Conservation (phyloP, 2,329 filamentous ascomycete genomes). For the Colletotrichum brevisporum region DNA sequence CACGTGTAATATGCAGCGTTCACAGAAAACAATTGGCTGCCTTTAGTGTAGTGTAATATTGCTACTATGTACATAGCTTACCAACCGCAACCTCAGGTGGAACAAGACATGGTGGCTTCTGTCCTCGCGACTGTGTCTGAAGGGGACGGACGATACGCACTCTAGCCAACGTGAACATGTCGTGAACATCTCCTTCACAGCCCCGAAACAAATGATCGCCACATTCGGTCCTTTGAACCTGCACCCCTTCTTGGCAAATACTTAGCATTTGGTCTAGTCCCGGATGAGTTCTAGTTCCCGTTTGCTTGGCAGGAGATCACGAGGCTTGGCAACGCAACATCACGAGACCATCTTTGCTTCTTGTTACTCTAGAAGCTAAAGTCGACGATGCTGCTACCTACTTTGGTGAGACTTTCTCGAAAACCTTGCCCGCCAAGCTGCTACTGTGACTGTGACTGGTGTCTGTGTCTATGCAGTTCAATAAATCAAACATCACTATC, state of each 20-base stretch:
- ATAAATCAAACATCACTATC: too few species aligned
- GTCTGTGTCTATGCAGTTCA: too few species aligned
- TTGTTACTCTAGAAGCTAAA: too few species aligned
- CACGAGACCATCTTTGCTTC: neutral
- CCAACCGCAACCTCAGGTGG: neutral
- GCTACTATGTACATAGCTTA: neutral
- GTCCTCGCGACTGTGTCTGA: too few species aligned
- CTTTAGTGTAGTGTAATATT: constrained; percentile 4
- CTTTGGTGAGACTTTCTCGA: neutral
- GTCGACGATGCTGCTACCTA: neutral
- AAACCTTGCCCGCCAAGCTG: too few species aligned
- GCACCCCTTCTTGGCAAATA: constrained; percentile 32
- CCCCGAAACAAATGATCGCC: neutral
- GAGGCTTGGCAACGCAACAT: constrained; percentile 26
- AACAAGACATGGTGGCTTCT: neutral
- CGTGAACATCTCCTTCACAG: neutral
- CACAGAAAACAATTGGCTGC: neutral
- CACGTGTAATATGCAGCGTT: constrained; percentile 18
- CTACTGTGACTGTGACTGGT: too few species aligned
- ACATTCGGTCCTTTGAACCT: constrained; percentile 5
- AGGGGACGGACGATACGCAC: too few species aligned
- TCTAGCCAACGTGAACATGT: neutral
- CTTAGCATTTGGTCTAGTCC: constrained; percentile 15
- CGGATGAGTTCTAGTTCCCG: constrained; percentile 35
- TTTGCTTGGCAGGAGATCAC: constrained; percentile 34